Base-by-base conservation (phyloP, 169 alveolate species). In the Plasmodium gonderi region DNA sequence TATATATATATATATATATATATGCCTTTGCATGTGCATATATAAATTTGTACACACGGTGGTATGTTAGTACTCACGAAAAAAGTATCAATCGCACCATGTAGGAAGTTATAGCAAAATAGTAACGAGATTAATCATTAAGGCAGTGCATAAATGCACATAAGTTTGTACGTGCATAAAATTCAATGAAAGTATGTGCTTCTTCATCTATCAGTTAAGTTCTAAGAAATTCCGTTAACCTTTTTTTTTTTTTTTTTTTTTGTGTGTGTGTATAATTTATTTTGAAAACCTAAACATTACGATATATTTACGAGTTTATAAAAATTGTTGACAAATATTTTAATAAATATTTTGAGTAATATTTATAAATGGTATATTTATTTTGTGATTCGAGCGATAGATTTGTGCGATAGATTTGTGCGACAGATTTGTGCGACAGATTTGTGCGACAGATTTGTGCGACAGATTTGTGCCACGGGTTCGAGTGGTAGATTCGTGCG, bases 341-440 rank as follows among this genome's bases (percentile, higher is more conserved):
- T 14, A 3, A 31, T 54, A 31, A 54, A 54, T 31, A 54, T 54
- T 54, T 54, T 54, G 33, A 2, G 33, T 3, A 31, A 54, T 54
- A 31, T 31, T 26, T 54, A 20, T 54, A 54, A 54, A 54, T 54
- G 33, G 69, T 1, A 54, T 2, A 54, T 54, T 54, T 26, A 23
- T 3, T 49, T 49, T n/a, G 65, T 3, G 11, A 44, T 12, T 33
- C 49, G 49, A 29, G 29, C 20, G 42, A 20, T 11, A 12, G 60
- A 33, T 69, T 69, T 9, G 79, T 5, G 12, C 20, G 14, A 17
- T 0, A 40, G 26, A 40, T 9, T 69, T 20, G 44, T 14, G 54
- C 79, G 79, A 40, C 6, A 69, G 79, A 33, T 69, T 69, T 5
- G 49, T 69, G 54, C 60, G 78, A 31, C 78, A 67, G 78, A 26